A percentile compares a stretch with the other conserved stretches of the same genome.
phyloP scores from a whole-genome alignment of 371 early-diverging fungal genomes.

The Edhazardia aedis region DNA sequence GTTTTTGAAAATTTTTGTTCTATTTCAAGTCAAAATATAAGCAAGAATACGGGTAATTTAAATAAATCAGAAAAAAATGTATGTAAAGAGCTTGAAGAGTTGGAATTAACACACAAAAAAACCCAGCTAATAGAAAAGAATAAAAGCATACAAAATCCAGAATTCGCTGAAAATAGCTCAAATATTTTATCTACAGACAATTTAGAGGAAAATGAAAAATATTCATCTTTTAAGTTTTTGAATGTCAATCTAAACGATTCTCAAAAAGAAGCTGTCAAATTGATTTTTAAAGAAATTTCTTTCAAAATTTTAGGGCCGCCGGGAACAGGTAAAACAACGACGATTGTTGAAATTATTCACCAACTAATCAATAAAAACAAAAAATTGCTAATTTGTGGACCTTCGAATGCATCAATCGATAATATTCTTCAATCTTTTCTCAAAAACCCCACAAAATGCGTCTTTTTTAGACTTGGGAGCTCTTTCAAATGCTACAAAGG shows the following conservation, averaged over 20 bases:
- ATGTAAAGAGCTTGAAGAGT: too few species aligned
- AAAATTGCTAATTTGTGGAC: slow-evolving; percentile 63
- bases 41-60: too few species aligned
- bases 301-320: slow-evolving; percentile 80
- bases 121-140: too few species aligned
- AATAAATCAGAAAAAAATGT: too few species aligned
- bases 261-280: not conserved
- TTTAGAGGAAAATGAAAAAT: too few species aligned
- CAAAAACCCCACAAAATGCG: slow-evolving; percentile 46
- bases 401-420: slow-evolving; percentile 78
- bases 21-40: too few species aligned
- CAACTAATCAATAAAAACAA: slow-evolving; percentile 53
- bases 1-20: too few species aligned
- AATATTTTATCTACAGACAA: not conserved
- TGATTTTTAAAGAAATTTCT: not conserved
- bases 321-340: slow-evolving; percentile 87
- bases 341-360: slow-evolving; percentile 60
- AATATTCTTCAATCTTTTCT: slow-evolving; percentile 70
- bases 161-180: too few species aligned
- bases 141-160: too few species aligned
- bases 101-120: too few species aligned
- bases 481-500: slow-evolving; percentile 47
- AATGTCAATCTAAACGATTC: not conserved
- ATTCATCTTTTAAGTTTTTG: too few species aligned
- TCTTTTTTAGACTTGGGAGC: slow-evolving; percentile 57